These are phyloP conservation scores for Knoxdaviesia proteae DNA, from an alignment of 2,329 filamentous ascomycete species.

Conservation along the genomic window DNA sequence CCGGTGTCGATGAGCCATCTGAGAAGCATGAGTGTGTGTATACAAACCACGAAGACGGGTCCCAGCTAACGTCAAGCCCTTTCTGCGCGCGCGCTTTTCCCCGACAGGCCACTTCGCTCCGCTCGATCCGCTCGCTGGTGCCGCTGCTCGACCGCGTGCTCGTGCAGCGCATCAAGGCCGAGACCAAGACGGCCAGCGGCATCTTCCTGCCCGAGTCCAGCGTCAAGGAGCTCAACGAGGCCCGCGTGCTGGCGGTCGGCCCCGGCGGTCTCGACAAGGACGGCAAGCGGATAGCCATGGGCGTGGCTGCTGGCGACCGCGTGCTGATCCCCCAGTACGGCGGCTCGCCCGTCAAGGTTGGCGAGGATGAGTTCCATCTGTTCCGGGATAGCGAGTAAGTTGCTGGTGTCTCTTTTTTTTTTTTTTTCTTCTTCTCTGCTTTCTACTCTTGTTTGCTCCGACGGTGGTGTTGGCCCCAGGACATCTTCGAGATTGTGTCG, in stretches of 20 bases:
- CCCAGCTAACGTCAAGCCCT: no score
- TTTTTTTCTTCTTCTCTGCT: not conserved
- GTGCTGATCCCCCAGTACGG: constrained; percentile 96
- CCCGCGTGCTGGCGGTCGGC: constrained; percentile 84
- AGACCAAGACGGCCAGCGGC: constrained; percentile 85
- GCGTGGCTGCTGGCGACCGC: constrained; percentile 67
- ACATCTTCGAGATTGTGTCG: not conserved
- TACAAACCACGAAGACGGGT: no score
- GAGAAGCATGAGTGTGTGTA: no score
- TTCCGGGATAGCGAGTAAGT: constrained; percentile 98
- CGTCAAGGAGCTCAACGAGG: constrained; percentile 97
- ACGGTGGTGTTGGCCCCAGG: no score
- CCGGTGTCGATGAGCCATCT: no score
- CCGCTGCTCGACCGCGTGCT: constrained; percentile 96
- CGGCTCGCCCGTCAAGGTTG: constrained; percentile 88
- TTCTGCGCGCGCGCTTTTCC: not conserved
- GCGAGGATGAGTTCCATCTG: constrained; percentile 86
- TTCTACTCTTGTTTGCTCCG: not conserved
- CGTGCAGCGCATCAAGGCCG: constrained; percentile 93
- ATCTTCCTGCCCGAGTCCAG: constrained; percentile 95
- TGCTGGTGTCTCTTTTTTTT: not conserved
- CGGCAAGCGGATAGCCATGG: constrained; percentile 70
- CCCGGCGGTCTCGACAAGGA: constrained; percentile 75
- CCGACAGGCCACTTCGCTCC: constrained; percentile 49
- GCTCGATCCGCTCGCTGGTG: constrained; percentile 84